These are phyloP conservation scores for Alternaria rosae DNA, from an alignment of 2,329 filamentous ascomycete genomes.

Conservation along the genomic window DNA sequence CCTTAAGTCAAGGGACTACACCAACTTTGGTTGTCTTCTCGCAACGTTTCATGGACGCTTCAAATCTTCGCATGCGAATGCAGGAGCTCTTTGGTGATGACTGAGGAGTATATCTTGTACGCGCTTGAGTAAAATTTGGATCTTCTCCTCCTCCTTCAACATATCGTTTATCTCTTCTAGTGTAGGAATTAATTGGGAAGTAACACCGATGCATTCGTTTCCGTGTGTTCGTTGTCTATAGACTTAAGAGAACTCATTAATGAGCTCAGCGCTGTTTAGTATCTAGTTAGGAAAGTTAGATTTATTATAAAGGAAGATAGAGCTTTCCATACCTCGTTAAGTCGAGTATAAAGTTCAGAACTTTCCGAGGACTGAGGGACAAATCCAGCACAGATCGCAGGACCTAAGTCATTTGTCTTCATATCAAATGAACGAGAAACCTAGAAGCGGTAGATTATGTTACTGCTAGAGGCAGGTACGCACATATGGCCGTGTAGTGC, in stretches of 20 bases:
- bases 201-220: not conserved
- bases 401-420: not conserved
- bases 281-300: constrained; percentile 1
- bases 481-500: not conserved
- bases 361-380: not conserved
- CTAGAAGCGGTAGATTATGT: not conserved
- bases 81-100: constrained; percentile 1
- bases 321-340: constrained; percentile 1
- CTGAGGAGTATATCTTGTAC: not conserved
- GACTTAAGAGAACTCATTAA: constrained; percentile 1
- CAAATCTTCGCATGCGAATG: not conserved
- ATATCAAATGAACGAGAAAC: not conserved
- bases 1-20: not conserved
- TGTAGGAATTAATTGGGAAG: not conserved
- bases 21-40: not conserved
- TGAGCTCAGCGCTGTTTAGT: not conserved
- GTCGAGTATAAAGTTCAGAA: not conserved
- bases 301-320: not conserved
- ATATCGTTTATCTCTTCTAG: constrained; percentile 3
- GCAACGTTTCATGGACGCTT: not conserved
- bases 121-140: constrained; percentile 1
- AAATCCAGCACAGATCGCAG: not conserved
- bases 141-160: constrained; percentile 1
- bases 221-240: constrained; percentile 1
- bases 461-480: not conserved